Base-by-base conservation (phyloP, 2,329 filamentous ascomycete genomes). In the Aspergillus sp. region DNA sequence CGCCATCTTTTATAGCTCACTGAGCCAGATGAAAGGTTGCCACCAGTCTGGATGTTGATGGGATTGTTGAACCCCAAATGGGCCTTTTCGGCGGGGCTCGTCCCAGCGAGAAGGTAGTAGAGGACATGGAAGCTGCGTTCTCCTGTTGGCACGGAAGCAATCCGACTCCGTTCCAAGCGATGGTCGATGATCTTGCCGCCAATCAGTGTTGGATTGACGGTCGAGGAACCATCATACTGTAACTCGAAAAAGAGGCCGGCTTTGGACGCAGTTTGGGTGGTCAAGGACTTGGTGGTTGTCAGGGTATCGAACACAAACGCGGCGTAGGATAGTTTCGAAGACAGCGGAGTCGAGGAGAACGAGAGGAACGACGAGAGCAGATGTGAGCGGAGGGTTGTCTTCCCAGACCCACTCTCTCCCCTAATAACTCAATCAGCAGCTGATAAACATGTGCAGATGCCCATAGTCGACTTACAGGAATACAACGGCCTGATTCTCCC, bases 111-210 rank as follows among this genome's bases (percentile, higher is more conserved):
- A 3, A 98, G 75, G 57, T 98, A 98, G 67, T 98, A 98, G 6
- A 98, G 69, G 15, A 93, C 75, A 60, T 98, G 91, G 57, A 95
- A 96, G 58, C 91, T 96, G 27, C 91, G 81, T 64, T 98, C 91
- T 48, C 91, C 91, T 0, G 91, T 94, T 1, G 91, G 91, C 0
- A 96, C 88, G 25, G 86, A 78, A 16, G 91, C 79, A 42, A 98
- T 86, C 42, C 91, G 77, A 62, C 86, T 94, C 36, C 91, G 72
- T 62, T 98, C 91, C 29, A 98, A 68, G 45, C 91, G 77, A 58
- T 98, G 91, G 48, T 96, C 88, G 27, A 98, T 71, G 11, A 98
- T 71, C 63, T 98, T 96, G 47, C 86, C 89, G 63, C 91, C 91
- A 43, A 98, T 84, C 16, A 98, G 71, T 2, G 86, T 78, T 1